These are phyloP conservation scores for Helotiales sp. DNA, from an alignment of 2,329 filamentous ascomycete species.

Conservation along the genomic window DNA sequence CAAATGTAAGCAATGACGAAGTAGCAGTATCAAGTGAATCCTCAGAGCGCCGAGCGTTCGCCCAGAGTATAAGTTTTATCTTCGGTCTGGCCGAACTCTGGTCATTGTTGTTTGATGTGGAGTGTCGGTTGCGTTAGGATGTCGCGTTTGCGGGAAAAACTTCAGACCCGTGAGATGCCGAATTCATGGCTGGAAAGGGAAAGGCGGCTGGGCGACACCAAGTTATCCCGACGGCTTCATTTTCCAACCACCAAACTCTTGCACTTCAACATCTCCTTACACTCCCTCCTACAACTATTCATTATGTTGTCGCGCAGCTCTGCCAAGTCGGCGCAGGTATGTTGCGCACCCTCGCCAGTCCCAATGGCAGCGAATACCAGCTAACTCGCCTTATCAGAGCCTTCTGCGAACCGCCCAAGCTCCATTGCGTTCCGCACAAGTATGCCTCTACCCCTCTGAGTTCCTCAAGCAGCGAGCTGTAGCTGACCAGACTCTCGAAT, in stretches of 20 bases:
- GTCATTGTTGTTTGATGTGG: constrained; percentile 2
- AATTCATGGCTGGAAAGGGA: constrained; percentile 10
- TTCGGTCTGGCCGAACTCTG: not conserved
- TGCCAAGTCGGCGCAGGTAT: constrained; percentile 52
- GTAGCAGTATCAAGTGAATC: too few species aligned
- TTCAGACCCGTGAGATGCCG: constrained; percentile 15
- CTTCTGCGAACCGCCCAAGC: constrained; percentile 42
- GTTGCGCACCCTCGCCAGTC: constrained; percentile 26
- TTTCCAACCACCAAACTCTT: constrained; percentile 21
- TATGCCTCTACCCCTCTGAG: constrained; percentile 20
- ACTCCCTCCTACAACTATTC: constrained; percentile 25
- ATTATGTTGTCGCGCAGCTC: constrained; percentile 44
- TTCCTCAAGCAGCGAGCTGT: constrained; percentile 6
- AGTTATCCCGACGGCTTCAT: constrained; percentile 10
- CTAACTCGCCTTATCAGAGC: constrained; percentile 42
- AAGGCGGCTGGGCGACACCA: constrained; percentile 11
- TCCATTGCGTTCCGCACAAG: constrained; percentile 35
- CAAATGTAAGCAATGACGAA: too few species aligned
- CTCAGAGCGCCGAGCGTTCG: too few species aligned
- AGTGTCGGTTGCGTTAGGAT: too few species aligned
- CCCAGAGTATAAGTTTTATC: not conserved
- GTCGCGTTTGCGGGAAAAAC: not conserved
- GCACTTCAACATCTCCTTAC: constrained; percentile 23
- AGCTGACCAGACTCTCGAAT: constrained; percentile 8
- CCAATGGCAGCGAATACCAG: constrained; percentile 37